phyloP scores from a whole-genome alignment of 441 rosid species.

The Erodium moschatum region DNA sequence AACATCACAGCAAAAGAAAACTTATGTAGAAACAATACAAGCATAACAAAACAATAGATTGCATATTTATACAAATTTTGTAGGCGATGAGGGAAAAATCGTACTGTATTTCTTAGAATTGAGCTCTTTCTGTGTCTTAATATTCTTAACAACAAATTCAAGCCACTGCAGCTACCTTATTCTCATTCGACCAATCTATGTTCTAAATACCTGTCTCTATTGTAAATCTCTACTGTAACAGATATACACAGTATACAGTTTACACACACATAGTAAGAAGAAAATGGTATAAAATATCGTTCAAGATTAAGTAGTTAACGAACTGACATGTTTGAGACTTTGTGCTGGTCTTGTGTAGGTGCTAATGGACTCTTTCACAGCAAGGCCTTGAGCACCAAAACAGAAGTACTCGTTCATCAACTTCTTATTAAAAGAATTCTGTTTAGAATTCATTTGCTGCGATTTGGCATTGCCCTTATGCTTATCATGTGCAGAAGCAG shows the following conservation, averaged over 20 bases:
- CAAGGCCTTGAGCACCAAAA: constrained; percentile 58
- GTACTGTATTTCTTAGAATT: neutral
- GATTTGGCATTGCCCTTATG: constrained; percentile 15
- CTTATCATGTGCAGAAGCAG: constrained; percentile 15
- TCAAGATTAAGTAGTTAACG: constrained; percentile 37
- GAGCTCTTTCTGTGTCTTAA: no score
- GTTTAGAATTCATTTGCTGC: constrained; percentile 25
- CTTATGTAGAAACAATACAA: no score
- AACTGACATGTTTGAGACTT: constrained; percentile 34
- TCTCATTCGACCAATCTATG: neutral
- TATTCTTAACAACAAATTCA: neutral
- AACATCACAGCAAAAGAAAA: constrained; percentile 3
- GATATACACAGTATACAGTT: neutral
- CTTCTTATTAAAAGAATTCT: constrained; percentile 34
- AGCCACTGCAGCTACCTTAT: neutral
- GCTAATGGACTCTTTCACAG: constrained; percentile 34
- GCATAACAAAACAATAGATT: neutral
- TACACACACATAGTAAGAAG: neutral
- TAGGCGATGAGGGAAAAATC: neutral
- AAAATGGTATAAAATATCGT: neutral
- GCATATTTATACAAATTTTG: neutral
- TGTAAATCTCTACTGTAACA: neutral
- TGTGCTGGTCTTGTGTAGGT: constrained; percentile 23
- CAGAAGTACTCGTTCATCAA: constrained; percentile 60
- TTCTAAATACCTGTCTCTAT: neutral